phyloP scores from a whole-genome alignment of 176 grass and related monocot genomes.

The Ensete ventricosum region DNA sequence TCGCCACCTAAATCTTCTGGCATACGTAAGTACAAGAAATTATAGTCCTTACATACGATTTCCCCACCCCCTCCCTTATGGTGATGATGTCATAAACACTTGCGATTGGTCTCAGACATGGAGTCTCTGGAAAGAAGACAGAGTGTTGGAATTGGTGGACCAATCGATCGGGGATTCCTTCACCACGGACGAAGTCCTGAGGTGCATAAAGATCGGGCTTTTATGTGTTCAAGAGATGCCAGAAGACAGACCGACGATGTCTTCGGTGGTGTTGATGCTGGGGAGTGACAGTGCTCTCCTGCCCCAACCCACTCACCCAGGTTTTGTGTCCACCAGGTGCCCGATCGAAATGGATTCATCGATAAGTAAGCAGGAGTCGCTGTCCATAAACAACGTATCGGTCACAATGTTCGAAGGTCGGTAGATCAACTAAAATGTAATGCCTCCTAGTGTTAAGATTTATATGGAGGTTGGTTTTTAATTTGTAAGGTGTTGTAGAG shows the following conservation, averaged over 20 bases:
- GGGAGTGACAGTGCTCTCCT: not conserved
- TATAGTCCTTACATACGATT: not conserved
- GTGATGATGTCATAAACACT: not conserved
- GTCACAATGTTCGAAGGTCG: constrained; percentile 14
- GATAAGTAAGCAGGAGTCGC: not conserved
- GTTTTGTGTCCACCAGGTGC: not conserved
- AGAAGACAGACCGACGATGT: constrained; percentile 12
- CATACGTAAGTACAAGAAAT: constrained; percentile 1
- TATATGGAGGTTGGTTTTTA: too few relatives aligned
- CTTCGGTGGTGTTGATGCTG: constrained; percentile 5
- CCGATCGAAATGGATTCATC: constrained; percentile 2
- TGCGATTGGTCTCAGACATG: not conserved
- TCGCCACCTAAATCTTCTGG: not conserved
- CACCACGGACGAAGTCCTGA: not conserved
- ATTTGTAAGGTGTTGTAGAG: too few relatives aligned
- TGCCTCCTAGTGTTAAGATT: too few relatives aligned
- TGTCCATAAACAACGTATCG: not conserved
- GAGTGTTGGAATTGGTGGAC: not conserved
- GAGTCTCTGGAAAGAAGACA: constrained; percentile 7
- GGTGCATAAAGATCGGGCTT: constrained; percentile 13
- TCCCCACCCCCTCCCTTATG: too few relatives aligned
- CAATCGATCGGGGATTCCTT: not conserved
- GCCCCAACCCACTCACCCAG: not conserved
- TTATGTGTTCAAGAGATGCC: constrained; percentile 8
- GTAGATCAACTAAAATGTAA: not conserved